Base-by-base conservation (phyloP, 371 early-diverging fungal genomes). In the Saksenaea vasiformis region DNA sequence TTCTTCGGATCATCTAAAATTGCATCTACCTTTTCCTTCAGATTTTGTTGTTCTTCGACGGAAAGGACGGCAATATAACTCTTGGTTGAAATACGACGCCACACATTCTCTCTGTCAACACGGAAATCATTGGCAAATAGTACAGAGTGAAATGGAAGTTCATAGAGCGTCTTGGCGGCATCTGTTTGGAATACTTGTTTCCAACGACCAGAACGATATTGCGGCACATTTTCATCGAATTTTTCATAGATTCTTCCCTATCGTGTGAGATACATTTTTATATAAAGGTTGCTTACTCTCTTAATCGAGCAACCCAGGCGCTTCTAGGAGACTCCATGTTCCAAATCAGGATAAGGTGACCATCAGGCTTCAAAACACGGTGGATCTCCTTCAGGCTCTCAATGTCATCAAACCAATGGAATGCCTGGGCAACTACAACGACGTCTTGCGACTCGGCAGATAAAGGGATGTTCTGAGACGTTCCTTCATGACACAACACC, bases 381-480 rank as follows among this genome's bases (percentile, higher is more conserved):
- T 73, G 69, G n/a, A 83, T 70, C 59, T 86, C 86, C 8, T 47
- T 38, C 8, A 86, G 58, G 22, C 78, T 73, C 28, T 71, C 58
- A 7, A 77, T 53, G 54, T 78, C 74, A 44, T 77, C 82, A 68
- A 84, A 86, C 86, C 86, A 86, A 56, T 86, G 86, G 39, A 85
- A 86, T 7, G 84, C 82, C 57, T 86, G 86, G 13, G 85, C 86
- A 15, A 83, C 64, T 14, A 78, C 62, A 2, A 86, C 74, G 3
- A 65, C 71, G 31, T 83, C 79, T 26, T 82, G 76, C 3, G 83
- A 78, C 8, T 61, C 66, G 22, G 57, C 47, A 1, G 73, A 58
- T 0, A 83, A 54, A 5, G 85, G 83, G 31, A 83, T 81, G 5
- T 68, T 58, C 73, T 72, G 77, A 8, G 83, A 62, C 3, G 80